These are phyloP conservation scores for Thalassiosira profunda DNA, from an alignment of 108 stramenopile species.

Conservation along the genomic window DNA sequence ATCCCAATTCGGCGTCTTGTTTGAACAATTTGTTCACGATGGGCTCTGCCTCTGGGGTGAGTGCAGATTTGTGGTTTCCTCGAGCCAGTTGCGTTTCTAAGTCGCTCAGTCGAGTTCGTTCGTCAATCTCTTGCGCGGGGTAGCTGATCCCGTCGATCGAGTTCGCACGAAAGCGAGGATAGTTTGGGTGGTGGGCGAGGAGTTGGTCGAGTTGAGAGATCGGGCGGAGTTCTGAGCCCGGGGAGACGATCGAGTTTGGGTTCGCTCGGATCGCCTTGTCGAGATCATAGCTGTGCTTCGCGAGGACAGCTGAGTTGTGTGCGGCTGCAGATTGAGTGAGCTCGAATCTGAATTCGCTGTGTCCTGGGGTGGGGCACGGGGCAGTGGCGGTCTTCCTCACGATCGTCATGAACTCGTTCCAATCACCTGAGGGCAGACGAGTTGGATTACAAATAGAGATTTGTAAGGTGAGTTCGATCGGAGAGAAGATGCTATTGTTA, in stretches of 20 bases:
- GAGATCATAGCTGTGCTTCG: not conserved
- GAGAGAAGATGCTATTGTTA: too few relatives aligned
- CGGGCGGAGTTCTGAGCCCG: slow-evolving; percentile 13
- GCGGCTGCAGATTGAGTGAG: not conserved
- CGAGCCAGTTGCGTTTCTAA: not conserved
- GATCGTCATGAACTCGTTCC: not conserved
- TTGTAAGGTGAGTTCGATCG: too few relatives aligned
- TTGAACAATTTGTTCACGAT: not conserved
- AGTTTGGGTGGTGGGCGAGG: slow-evolving; percentile 7
- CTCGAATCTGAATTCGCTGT: not conserved
- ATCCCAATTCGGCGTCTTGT: not conserved
- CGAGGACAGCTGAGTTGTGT: not conserved
- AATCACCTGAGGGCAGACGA: not conserved
- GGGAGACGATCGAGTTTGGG: not conserved
- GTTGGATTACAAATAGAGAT: too few relatives aligned
- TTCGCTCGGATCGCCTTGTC: not conserved
- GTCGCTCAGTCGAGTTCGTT: not conserved
- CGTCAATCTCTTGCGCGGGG: not conserved
- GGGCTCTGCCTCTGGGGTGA: not conserved
- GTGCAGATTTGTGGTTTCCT: slow-evolving; percentile 21
- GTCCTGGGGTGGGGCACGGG: not conserved
- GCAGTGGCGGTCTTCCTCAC: not conserved
- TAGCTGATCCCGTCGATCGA: not conserved
- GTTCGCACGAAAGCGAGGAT: not conserved
- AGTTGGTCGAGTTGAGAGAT: slow-evolving; percentile 6